These are phyloP conservation scores for Diplodia scrobiculata DNA, from an alignment of 2,329 filamentous ascomycete genomes.

Conservation along the genomic window DNA sequence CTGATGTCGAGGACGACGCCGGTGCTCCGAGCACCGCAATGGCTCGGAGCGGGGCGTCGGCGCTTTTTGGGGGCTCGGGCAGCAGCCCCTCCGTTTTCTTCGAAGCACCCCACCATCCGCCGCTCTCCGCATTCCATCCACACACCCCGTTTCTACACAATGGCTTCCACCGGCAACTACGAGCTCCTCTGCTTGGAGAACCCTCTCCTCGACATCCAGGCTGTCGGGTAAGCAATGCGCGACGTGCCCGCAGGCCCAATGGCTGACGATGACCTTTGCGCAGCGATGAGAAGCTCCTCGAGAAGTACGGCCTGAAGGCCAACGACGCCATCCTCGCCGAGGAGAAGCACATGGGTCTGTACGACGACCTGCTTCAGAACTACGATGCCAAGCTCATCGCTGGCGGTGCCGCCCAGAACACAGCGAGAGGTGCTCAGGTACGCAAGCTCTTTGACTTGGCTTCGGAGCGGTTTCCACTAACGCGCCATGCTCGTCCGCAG, in stretches of 20 bases:
- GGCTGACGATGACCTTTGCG: constrained; percentile 34
- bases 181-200: constrained; percentile 94
- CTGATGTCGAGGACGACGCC: not conserved
- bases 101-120: constrained; percentile 23
- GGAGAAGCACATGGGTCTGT: constrained; percentile 84
- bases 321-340: constrained; percentile 98
- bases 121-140: constrained; percentile 6
- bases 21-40: constrained; percentile 19
- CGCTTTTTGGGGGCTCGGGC: constrained; percentile 13
- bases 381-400: constrained; percentile 92
- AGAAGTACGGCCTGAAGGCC: constrained; percentile 90
- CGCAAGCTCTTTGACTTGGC: constrained; percentile 4
- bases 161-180: constrained; percentile 78
- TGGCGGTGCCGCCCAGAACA: constrained; percentile 96
- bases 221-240: constrained; percentile 58
- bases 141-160: constrained; percentile 46
- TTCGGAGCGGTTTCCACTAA: constrained; percentile 21
- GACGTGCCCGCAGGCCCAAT: not conserved
- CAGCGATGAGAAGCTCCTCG: constrained; percentile 79
- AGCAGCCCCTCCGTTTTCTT: constrained; percentile 26
- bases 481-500: constrained; percentile 48
- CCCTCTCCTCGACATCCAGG: constrained; percentile 97
- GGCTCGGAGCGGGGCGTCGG: constrained; percentile 11
- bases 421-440: constrained; percentile 85
- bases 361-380: constrained; percentile 91